Conservation (phyloP, 345 rosid species). For the Pelargonium nanum region DNA sequence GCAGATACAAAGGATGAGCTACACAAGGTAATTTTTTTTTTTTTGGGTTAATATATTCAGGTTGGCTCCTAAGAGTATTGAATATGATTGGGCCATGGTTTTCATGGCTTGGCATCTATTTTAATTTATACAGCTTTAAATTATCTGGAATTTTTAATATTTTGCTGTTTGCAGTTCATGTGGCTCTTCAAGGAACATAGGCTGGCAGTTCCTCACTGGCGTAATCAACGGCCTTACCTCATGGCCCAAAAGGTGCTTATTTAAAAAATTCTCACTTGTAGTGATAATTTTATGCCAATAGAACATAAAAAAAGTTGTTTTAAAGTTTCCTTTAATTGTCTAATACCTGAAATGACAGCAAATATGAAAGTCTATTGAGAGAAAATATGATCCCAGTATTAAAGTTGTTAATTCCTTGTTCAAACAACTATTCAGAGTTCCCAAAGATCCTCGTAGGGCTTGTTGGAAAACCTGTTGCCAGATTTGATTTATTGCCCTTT, state of each 20-base stretch:
- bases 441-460: no score
- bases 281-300: no score
- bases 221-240: conserved; percentile 71
- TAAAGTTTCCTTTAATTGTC: no score
- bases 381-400: background rate
- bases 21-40: conserved; percentile 55
- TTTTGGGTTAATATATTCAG: background rate
- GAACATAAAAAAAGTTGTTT: background rate
- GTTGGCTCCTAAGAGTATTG: background rate
- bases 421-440: no score
- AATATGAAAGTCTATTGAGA: background rate
- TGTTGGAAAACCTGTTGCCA: no score
- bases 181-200: conserved; percentile 83
- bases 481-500: no score
- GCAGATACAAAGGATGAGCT: conserved; percentile 87
- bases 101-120: background rate
- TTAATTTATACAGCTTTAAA: background rate
- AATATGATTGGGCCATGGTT: background rate
- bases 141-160: background rate
- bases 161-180: conserved; percentile 50
- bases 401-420: background rate
- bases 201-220: conserved; percentile 75
- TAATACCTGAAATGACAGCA: background rate
- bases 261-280: background rate
- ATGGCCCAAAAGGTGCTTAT: conserved; percentile 57